Conservation (phyloP, 352 stramenopile species). For the Phytophthora fragariaefolia region DNA sequence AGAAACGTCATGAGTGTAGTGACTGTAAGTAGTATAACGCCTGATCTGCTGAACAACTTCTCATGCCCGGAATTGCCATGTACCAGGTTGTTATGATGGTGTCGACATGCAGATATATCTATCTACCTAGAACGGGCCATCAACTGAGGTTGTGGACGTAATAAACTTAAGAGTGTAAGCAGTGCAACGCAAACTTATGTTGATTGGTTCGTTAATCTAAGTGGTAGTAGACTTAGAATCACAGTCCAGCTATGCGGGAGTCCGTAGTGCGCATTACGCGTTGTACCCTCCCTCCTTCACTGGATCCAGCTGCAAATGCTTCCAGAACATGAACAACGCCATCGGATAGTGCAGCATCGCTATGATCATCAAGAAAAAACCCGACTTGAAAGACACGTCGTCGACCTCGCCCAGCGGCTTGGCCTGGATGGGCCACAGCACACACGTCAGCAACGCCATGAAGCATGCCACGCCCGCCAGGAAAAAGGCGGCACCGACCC, state of each 20-base stretch:
- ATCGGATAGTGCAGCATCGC: slow-evolving; percentile 63
- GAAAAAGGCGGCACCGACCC: slow-evolving; percentile 27
- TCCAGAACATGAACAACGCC: slow-evolving; percentile 39
- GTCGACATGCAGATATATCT: background rate
- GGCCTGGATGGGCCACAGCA: slow-evolving; percentile 59
- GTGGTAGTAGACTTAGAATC: too few relatives aligned
- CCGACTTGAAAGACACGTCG: slow-evolving; percentile 57
- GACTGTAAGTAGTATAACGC: slow-evolving; percentile 5
- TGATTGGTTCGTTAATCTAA: too few relatives aligned
- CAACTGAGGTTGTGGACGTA: too few relatives aligned
- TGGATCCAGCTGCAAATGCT: slow-evolving; percentile 27
- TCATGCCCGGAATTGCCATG: background rate
- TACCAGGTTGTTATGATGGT: too few relatives aligned
- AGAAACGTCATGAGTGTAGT: slow-evolving; percentile 16
- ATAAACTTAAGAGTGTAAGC: too few relatives aligned
- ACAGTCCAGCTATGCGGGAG: too few relatives aligned
- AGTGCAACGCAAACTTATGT: too few relatives aligned
- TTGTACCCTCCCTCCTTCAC: slow-evolving; percentile 15
- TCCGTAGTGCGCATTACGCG: slow-evolving; percentile 3
- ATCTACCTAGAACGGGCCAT: too few relatives aligned
- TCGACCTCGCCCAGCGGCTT: slow-evolving; percentile 58
- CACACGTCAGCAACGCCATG: slow-evolving; percentile 27
- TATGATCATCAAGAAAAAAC: slow-evolving; percentile 69
- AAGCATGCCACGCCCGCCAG: slow-evolving; percentile 18
- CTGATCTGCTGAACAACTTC: background rate